These are phyloP conservation scores for Pistacia vera DNA, from an alignment of 345 rosid genomes.

Conservation along the genomic window DNA sequence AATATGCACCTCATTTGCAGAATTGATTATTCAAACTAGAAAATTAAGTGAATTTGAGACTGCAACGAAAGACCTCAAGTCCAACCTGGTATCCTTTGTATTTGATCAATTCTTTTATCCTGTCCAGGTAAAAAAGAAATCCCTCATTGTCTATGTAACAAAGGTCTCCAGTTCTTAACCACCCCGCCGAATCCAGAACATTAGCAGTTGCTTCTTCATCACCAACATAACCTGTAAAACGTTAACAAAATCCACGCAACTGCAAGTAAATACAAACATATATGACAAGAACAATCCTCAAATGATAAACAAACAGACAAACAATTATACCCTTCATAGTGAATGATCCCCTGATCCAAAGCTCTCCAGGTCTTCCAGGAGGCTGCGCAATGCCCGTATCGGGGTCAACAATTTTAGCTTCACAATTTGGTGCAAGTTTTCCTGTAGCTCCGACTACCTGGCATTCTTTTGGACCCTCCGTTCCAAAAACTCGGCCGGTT, in stretches of 20 bases:
- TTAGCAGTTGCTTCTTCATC: slow-evolving; percentile 56
- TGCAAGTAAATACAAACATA: not conserved
- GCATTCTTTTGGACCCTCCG: slow-evolving; percentile 44
- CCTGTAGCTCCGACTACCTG: slow-evolving; percentile 45
- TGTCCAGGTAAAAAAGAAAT: slow-evolving; percentile 59
- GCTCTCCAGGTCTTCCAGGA: slow-evolving; percentile 48
- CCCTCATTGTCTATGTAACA: slow-evolving; percentile 59
- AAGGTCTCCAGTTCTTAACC: slow-evolving; percentile 70
- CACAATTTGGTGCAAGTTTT: slow-evolving; percentile 43
- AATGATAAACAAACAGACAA: not conserved
- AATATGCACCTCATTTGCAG: not conserved
- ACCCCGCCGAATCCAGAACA: slow-evolving; percentile 51
- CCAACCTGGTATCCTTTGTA: slow-evolving; percentile 69
- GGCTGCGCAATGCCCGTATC: slow-evolving; percentile 40
- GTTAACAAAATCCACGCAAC: not conserved
- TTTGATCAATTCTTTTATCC: slow-evolving; percentile 66
- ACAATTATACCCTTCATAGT: slow-evolving; percentile 47
- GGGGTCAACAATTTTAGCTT: slow-evolving; percentile 56
- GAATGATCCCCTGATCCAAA: slow-evolving; percentile 61
- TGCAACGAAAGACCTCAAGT: not conserved
- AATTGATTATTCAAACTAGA: not conserved
- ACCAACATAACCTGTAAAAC: slow-evolving; percentile 47
- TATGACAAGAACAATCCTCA: not conserved
- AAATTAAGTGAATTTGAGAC: not conserved
- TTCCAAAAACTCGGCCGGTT: slow-evolving; percentile 40